Percentiles rank a stretch among this genome's conserved stretches.
phyloP scores from a whole-genome alignment of 495 filamentous ascomycete species.

The Aspergillus incahuasiensis region DNA sequence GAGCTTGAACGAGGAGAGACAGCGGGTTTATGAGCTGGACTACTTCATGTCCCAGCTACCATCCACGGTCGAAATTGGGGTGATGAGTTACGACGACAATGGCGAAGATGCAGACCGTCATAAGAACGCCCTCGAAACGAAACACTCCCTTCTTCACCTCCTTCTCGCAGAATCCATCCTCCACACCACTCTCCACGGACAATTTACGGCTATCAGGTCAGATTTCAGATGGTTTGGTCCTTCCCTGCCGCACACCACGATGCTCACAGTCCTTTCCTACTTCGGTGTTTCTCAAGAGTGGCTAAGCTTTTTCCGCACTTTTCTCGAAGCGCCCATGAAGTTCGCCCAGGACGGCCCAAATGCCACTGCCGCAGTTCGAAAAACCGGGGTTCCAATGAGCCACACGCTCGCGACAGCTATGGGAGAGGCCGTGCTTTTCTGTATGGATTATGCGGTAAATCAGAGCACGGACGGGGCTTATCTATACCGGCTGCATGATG shows the following conservation, averaged over 20 bases:
- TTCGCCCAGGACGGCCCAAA: conserved; percentile 51
- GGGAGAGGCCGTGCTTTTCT: conserved; percentile 59
- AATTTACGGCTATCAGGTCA: conserved; percentile 57
- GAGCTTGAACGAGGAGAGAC: conserved; percentile 20
- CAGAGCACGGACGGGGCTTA: conserved; percentile 47
- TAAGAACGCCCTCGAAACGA: conserved; percentile 47
- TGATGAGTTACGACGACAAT: conserved; percentile 31
- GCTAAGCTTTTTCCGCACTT: conserved; percentile 57
- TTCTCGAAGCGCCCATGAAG: conserved; percentile 55
- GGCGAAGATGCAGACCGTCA: conserved; percentile 17
- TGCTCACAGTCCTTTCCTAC: conserved; percentile 51
- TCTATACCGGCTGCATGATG: conserved; percentile 61
- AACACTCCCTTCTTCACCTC: conserved; percentile 57
- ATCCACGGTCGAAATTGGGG: conserved; percentile 18
- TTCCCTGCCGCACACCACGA: conserved; percentile 55
- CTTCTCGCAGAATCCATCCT: conserved; percentile 61
- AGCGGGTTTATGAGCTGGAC: conserved; percentile 35
- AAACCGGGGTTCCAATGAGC: conserved; percentile 54
- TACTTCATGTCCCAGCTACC: conserved; percentile 56
- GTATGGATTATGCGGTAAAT: conserved; percentile 63
- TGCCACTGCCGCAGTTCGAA: conserved; percentile 40
- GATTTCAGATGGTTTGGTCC: conserved; percentile 61
- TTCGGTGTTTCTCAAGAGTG: conserved; percentile 57
- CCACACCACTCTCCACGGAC: conserved; percentile 49
- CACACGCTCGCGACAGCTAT: conserved; percentile 57